Base-by-base conservation (phyloP, 176 grass and related monocot genomes). In the Oryza coarctata region DNA sequence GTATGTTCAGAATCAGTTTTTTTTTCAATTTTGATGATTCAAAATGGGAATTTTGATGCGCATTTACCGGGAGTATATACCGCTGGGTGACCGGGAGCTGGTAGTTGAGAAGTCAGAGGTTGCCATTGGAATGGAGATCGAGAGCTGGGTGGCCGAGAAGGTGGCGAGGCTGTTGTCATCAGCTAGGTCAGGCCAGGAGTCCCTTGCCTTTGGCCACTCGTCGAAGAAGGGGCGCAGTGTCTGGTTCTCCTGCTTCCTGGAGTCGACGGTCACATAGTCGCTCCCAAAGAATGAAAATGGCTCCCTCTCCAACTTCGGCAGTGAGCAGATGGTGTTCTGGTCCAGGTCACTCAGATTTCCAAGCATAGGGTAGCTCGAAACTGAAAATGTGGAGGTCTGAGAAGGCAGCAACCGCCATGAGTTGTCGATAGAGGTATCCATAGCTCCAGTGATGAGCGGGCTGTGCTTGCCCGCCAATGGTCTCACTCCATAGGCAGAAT, bases 221-320 rank as follows among this genome's bases (percentile, higher is more conserved):
- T 98, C 92, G 20, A 94, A 88, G 86, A 98, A 98, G n/a, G 92
- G 92, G 27, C 77, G 94, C 63, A 97, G 89, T 7, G 82, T 78
- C 43, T 91, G 92, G 81, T 82, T 88, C 73, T 87, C 90, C 80
- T 94, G 80, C 86, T 92, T 90, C 31, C 36, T 49, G 1, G 80
- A 15, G 66, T 92, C 80, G 15, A 26, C 63, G 0, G 36, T 31
- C n/a, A 73, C 80, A 67, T 40, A 78, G 73, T 89, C 84, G n/a
- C 26, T 83, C 1, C 89, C 73, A 8, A 90, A 94, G 81, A 92
- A 86, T 7, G 83, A 94, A 1, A 80, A 80, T 5, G 83, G 86
- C 86, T 79, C 79, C 45, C 80, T 64, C 39, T 86, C 82, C 3
- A 15, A 73, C 85, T 88, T 93, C 0, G 82, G 58, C 70, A 90